Conservation (phyloP, 2,329 filamentous ascomycete species). For the Raffaelea deltoideospora region DNA sequence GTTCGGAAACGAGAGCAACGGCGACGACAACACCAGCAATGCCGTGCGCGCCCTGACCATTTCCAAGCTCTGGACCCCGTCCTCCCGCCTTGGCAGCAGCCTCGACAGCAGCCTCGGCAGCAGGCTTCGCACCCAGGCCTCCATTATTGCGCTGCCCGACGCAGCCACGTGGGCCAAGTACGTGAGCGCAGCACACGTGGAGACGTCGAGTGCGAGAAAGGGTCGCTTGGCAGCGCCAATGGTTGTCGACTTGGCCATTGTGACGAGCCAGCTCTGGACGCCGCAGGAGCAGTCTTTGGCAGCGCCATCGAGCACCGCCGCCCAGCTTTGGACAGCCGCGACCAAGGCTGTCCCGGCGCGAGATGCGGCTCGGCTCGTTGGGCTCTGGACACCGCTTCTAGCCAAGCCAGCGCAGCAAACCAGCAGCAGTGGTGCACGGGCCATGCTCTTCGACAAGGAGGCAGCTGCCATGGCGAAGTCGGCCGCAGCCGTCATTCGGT, state of each 20-base stretch:
- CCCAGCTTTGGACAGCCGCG: neutral
- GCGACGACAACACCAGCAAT: slow-evolving; percentile 7
- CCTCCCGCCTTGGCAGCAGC: no score
- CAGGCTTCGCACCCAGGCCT: neutral
- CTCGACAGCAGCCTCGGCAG: neutral
- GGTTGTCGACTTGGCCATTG: no score
- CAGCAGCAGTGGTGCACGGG: no score
- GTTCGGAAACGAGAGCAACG: slow-evolving; percentile 5
- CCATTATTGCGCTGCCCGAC: no score
- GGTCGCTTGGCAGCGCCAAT: no score
- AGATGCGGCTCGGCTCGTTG: neutral
- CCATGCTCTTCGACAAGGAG: slow-evolving; percentile 5
- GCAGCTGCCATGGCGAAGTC: neutral
- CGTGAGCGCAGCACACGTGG: no score
- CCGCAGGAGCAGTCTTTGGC: no score
- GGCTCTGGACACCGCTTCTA: neutral
- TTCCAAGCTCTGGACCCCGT: slow-evolving; percentile 5
- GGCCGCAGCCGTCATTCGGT: slow-evolving; percentile 3
- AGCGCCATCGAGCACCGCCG: no score
- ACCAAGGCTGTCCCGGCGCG: neutral
- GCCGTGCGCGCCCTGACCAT: neutral
- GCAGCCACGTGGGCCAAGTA: no score
- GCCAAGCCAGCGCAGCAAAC: neutral
- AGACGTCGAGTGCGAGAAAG: no score
- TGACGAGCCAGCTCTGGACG: neutral